Conservation (phyloP, 116 monocot genomes). For the Zostera marina region DNA sequence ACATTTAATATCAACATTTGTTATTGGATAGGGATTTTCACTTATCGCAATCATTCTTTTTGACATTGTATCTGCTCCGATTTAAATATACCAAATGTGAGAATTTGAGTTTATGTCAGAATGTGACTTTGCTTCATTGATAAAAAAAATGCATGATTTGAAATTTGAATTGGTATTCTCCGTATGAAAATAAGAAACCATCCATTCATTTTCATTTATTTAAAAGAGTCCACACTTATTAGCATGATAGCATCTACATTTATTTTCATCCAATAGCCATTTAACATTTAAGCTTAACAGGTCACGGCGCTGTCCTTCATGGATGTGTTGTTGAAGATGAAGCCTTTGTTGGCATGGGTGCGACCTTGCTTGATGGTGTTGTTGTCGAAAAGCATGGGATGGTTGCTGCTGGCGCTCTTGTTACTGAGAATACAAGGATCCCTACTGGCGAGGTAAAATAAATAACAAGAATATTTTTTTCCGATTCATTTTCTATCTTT, state of each 20-base stretch:
- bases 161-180: too few species aligned
- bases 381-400: conserved; percentile 71
- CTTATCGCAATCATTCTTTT: background rate
- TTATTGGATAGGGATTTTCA: background rate
- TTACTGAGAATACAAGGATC: conserved; percentile 71
- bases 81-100: too few species aligned
- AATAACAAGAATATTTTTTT: too few species aligned
- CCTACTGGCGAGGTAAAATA: conserved; percentile 66
- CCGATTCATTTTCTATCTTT: too few species aligned
- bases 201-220: background rate
- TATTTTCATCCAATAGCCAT: conserved; percentile 1
- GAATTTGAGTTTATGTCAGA: too few species aligned
- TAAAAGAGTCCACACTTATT: background rate
- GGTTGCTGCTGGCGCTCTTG: conserved; percentile 92
- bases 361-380: conserved; percentile 70
- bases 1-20: background rate
- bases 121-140: too few species aligned
- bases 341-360: conserved; percentile 82
- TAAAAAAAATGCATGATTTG: too few species aligned
- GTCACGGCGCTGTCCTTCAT: conserved; percentile 83
- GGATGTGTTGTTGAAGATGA: conserved; percentile 91
- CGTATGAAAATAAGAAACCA: too few species aligned
- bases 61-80: too few species aligned
- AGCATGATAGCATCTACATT: background rate
- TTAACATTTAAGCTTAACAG: conserved; percentile 21